Percentiles rank a stretch among this genome's conserved stretches.
Evolutionary conservation across 768 basidiomycete species (phyloP).

Genomic region (Collybia mongolica): DNA sequence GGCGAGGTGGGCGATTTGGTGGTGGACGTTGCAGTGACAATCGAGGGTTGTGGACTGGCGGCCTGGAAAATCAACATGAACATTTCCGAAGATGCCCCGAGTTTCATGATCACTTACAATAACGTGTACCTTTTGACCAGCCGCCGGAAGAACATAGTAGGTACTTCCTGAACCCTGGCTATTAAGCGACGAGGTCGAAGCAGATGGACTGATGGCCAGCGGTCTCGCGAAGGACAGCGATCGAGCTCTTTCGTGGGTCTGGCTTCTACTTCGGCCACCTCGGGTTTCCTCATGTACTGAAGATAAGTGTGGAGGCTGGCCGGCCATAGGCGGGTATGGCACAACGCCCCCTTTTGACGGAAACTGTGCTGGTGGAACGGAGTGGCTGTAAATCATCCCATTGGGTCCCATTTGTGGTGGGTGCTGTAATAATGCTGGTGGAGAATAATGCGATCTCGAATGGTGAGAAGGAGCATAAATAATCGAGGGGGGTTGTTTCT

Average conservation of each 20-base stretch:
- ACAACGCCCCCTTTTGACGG: slow-evolving; percentile 34
- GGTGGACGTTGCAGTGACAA: slow-evolving; percentile 58
- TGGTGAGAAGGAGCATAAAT: slow-evolving; percentile 55
- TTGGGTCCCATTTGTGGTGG: slow-evolving; percentile 52
- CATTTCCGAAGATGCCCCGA: slow-evolving; percentile 12
- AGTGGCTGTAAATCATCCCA: slow-evolving; percentile 69
- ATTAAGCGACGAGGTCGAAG: slow-evolving; percentile 38
- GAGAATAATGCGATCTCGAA: slow-evolving; percentile 51
- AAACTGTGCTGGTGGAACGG: slow-evolving; percentile 47
- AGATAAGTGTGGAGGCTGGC: slow-evolving; percentile 30
- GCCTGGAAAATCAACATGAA: slow-evolving; percentile 23
- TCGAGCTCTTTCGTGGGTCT: slow-evolving; percentile 23
- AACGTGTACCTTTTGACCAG: slow-evolving; percentile 74
- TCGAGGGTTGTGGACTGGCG: slow-evolving; percentile 46
- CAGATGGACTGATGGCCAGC: slow-evolving; percentile 19
- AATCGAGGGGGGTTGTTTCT: slow-evolving; percentile 52
- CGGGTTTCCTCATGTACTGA: slow-evolving; percentile 36
- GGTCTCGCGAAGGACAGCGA: slow-evolving; percentile 19
- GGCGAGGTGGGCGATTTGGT: slow-evolving; percentile 57
- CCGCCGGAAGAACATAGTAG: slow-evolving; percentile 70
- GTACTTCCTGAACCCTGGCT: slow-evolving; percentile 66
- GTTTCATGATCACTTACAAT: slow-evolving; percentile 50
- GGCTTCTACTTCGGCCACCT: slow-evolving; percentile 17
- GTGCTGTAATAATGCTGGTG: slow-evolving; percentile 59
- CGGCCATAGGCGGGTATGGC: slow-evolving; percentile 29